Conservation (phyloP, 495 filamentous ascomycete genomes). For the Aspergillus panamensis region DNA sequence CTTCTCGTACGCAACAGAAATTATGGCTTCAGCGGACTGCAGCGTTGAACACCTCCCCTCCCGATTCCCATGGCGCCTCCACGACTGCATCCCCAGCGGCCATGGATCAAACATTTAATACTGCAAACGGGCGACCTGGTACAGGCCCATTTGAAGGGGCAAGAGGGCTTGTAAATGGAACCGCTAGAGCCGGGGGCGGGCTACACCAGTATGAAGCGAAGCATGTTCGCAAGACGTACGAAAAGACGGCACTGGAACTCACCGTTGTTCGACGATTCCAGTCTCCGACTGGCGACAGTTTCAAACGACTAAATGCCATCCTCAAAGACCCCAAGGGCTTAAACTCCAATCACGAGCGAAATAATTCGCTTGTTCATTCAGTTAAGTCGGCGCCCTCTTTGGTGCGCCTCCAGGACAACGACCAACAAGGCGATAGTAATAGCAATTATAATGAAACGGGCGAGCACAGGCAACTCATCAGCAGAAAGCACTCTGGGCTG, state of each 20-base stretch:
- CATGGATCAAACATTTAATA: constrained; percentile 35
- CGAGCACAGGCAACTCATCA: constrained; percentile 25
- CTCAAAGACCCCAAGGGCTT: constrained; percentile 24
- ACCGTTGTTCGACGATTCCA: constrained; percentile 45
- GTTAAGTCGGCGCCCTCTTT: constrained; percentile 42
- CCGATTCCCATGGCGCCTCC: constrained; percentile 38
- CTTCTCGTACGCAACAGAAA: constrained; percentile 47
- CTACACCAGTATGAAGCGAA: constrained; percentile 41
- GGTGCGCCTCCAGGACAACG: constrained; percentile 29
- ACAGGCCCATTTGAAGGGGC: constrained; percentile 33
- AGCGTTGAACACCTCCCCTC: constrained; percentile 46
- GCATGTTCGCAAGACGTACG: constrained; percentile 44
- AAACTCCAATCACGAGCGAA: constrained; percentile 16
- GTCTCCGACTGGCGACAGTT: constrained; percentile 42
- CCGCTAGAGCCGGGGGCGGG: constrained; percentile 25
- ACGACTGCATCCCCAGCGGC: constrained; percentile 29
- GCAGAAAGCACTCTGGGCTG: constrained; percentile 21
- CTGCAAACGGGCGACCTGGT: constrained; percentile 25
- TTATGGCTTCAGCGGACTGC: constrained; percentile 49
- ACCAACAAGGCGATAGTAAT: constrained; percentile 14
- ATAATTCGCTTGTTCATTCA: constrained; percentile 31
- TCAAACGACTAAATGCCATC: constrained; percentile 34
- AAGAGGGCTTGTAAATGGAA: constrained; percentile 34
- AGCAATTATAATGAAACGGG: constrained; percentile 17
- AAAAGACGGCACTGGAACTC: constrained; percentile 43